Evolutionary conservation across 768 basidiomycete species (phyloP), one percentile per base, ranked within the genome.

Genomic region (Russula olivacea): DNA sequence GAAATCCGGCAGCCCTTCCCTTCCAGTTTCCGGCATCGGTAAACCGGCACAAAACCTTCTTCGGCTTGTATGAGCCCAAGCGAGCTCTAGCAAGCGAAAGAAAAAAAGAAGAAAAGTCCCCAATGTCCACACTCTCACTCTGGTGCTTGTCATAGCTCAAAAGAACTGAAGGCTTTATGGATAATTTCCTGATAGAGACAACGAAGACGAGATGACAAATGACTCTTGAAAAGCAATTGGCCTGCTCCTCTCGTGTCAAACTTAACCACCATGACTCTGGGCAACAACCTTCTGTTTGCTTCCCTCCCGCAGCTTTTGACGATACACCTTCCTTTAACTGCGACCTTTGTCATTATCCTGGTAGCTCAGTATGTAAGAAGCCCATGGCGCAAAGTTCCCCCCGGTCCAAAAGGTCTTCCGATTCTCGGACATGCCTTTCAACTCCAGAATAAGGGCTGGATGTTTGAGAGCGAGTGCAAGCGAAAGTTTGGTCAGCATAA

Each of bases 361-460:
- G 55, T 25, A 2, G 28, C 32, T 21, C 36, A 9, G 7, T 50
- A 50, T 14, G 41, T 25, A 11, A 58, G 28, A 48, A 62, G 55
- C 48, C 55, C 61, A 3, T 62, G 61, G 61, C 61, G 55, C 14
- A 58, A 23, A 25, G 28, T 63, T 14, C 55, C 61, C 12, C 48
- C 55, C 5, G 56, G 61, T 17, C 61, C 61, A 25, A 43, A 34
- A 19, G 55, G 61, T 7, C 41, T 56, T 23, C 61, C 61, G 5
- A 7, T 58, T 15, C 23, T 62, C 48, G 61, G 61, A 17, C 50
- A 62, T 50, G 49, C 49, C 6, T 23, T 55, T 17, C 34, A 36
- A 4, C 53, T 61, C 25, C 11, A 14, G 3, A 36, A 54, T 30
- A 61, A 55, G 36, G 4, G 9, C 3, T 61, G 60, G 60, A 34